phyloP scores from a whole-genome alignment of 306 rosid genomes.

The Calophaca sinica region DNA sequence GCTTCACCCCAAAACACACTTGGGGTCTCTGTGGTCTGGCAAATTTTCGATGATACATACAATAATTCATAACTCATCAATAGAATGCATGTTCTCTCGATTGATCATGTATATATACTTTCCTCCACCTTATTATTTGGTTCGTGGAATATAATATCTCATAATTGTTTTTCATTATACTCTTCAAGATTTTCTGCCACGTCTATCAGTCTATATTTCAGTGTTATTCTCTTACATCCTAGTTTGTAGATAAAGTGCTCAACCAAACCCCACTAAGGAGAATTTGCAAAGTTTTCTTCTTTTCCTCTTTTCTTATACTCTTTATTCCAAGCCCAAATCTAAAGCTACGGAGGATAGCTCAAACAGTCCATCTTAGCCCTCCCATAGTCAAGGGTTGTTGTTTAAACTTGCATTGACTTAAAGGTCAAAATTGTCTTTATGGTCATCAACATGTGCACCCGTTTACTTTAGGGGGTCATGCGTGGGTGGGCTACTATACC shows the following conservation, averaged over 20 bases:
- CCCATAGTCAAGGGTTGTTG: not conserved
- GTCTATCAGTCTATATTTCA: conserved; percentile 46
- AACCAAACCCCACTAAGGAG: conserved; percentile 71
- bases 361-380: conserved; percentile 58
- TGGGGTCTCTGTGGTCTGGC: conserved; percentile 1
- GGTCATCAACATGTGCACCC: conserved; percentile 17
- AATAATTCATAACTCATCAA: conserved; percentile 34
- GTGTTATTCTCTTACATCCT: conserved; percentile 57
- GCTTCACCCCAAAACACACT: too few relatives aligned
- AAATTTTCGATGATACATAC: conserved; percentile 18
- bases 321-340: conserved; percentile 89
- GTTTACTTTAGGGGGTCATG: conserved; percentile 53
- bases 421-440: conserved; percentile 53
- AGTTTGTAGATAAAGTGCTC: conserved; percentile 68
- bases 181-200: conserved; percentile 54
- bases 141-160: conserved; percentile 54
- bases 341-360: conserved; percentile 55
- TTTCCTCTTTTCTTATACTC: conserved; percentile 54
- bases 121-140: conserved; percentile 54
- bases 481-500: conserved; percentile 55
- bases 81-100: conserved; percentile 15
- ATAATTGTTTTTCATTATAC: conserved; percentile 56
- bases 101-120: conserved; percentile 43
- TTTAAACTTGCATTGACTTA: conserved; percentile 24
- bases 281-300: conserved; percentile 58